These are phyloP conservation scores for Vaccinium macrocarpon DNA, from an alignment of 148 eudicot genomes.

Conservation along the genomic window DNA sequence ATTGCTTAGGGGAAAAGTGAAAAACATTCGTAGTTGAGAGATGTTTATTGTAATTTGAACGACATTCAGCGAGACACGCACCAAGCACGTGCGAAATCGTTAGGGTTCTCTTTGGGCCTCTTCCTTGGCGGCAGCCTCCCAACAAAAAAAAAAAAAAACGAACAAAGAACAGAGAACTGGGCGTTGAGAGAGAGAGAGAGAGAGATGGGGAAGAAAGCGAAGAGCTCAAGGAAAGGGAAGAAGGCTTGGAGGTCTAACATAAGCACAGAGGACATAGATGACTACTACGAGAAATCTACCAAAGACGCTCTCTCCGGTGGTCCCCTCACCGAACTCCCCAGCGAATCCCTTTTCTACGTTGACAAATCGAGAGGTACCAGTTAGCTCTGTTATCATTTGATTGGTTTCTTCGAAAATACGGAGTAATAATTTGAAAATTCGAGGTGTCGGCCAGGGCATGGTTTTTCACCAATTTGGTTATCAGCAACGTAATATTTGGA, in stretches of 20 bases:
- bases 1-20: too few relatives aligned
- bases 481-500: background rate
- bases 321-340: constrained; percentile 59
- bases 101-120: constrained; percentile 4
- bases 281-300: constrained; percentile 65
- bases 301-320: constrained; percentile 95
- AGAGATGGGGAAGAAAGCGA: constrained; percentile 70
- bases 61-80: too few relatives aligned
- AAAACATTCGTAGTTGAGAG: too few relatives aligned
- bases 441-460: background rate
- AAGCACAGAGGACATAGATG: constrained; percentile 69
- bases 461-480: background rate
- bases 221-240: constrained; percentile 78
- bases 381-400: background rate
- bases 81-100: background rate
- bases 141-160: background rate
- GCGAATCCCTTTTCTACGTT: constrained; percentile 59
- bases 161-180: background rate
- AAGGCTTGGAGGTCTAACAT: constrained; percentile 86
- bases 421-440: background rate
- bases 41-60: too few relatives aligned
- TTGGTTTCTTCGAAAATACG: background rate
- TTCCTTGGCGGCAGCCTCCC: constrained; percentile 16
- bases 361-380: constrained; percentile 66
- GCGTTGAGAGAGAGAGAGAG: constrained; percentile 17